These are phyloP conservation scores for Aristolochia californica DNA, from an alignment of 164 flowering plant species.

Conservation along the genomic window DNA sequence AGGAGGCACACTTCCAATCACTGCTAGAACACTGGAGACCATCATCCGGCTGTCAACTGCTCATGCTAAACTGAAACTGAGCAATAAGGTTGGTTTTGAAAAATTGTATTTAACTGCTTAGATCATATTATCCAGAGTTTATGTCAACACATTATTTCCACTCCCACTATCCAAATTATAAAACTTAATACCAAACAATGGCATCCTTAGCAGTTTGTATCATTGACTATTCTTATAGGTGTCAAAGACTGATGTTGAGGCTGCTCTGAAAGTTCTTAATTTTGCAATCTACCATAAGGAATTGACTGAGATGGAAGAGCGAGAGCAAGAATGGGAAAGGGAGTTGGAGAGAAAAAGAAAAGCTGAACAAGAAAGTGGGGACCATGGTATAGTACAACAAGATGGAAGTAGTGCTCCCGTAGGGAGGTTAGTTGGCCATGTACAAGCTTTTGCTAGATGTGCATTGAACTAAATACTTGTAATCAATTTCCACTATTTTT, in stretches of 20 bases:
- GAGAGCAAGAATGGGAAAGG: slow-evolving; percentile 66
- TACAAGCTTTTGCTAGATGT: not conserved
- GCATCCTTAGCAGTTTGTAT: too few relatives aligned
- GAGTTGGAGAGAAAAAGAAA: slow-evolving; percentile 46
- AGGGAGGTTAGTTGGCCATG: slow-evolving; percentile 25
- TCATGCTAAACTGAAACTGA: slow-evolving; percentile 89
- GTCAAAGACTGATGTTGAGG: slow-evolving; percentile 69
- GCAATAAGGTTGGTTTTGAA: slow-evolving; percentile 46
- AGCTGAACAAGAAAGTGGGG: slow-evolving; percentile 33
- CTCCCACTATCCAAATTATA: too few relatives aligned
- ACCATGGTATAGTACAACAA: slow-evolving; percentile 6
- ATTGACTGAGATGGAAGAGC: slow-evolving; percentile 89
- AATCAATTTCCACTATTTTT: not conserved
- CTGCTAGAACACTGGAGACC: slow-evolving; percentile 95
- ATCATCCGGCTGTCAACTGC: slow-evolving; percentile 96
- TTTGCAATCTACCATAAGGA: slow-evolving; percentile 98
- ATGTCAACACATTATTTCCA: too few relatives aligned
- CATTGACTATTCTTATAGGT: slow-evolving; percentile 33
- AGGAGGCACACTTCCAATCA: slow-evolving; percentile 95
- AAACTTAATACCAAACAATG: too few relatives aligned
- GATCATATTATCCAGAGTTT: too few relatives aligned
- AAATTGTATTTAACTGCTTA: too few relatives aligned
- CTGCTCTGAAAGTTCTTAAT: slow-evolving; percentile 86
- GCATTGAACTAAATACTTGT: too few relatives aligned
- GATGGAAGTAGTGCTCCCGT: slow-evolving; percentile 6